Conservation (phyloP, 768 basidiomycete species). For the Termitomyces sp. region DNA sequence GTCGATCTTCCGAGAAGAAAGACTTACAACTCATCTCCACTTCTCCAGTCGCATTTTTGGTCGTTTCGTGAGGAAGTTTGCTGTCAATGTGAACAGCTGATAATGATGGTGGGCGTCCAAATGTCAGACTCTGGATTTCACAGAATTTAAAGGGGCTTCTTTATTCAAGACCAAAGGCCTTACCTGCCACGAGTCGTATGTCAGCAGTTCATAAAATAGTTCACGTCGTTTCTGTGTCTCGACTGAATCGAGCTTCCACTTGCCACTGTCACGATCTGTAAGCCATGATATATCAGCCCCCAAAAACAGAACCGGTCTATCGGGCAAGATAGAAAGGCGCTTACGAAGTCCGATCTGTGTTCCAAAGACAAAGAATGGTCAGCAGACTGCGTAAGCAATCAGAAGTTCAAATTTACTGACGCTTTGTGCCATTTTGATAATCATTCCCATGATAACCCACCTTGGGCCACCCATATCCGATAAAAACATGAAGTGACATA, state of each 20-base stretch:
- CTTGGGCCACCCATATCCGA: slow-evolving; percentile 54
- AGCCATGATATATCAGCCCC: slow-evolving; percentile 13
- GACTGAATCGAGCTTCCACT: slow-evolving; percentile 54
- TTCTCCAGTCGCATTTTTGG: slow-evolving; percentile 45
- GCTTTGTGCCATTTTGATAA: slow-evolving; percentile 68
- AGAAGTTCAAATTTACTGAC: slow-evolving; percentile 33
- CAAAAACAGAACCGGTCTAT: background rate
- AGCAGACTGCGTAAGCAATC: slow-evolving; percentile 13
- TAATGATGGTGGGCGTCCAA: slow-evolving; percentile 68
- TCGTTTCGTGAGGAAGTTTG: slow-evolving; percentile 45
- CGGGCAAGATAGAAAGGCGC: slow-evolving; percentile 21
- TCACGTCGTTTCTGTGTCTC: slow-evolving; percentile 59
- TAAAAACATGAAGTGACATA: slow-evolving; percentile 52
- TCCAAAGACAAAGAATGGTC: slow-evolving; percentile 11
- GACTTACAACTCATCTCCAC: slow-evolving; percentile 61
- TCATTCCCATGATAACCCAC: slow-evolving; percentile 70
- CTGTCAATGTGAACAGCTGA: slow-evolving; percentile 54
- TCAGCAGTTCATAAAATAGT: slow-evolving; percentile 63
- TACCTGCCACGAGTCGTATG: slow-evolving; percentile 73
- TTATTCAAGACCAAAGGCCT: slow-evolving; percentile 14
- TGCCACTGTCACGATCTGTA: slow-evolving; percentile 64
- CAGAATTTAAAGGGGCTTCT: background rate
- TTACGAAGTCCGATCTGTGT: slow-evolving; percentile 65
- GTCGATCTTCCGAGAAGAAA: background rate
- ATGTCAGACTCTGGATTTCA: slow-evolving; percentile 58